phyloP scores from a whole-genome alignment of 768 basidiomycete genomes.

The Favolaschia claudopus region DNA sequence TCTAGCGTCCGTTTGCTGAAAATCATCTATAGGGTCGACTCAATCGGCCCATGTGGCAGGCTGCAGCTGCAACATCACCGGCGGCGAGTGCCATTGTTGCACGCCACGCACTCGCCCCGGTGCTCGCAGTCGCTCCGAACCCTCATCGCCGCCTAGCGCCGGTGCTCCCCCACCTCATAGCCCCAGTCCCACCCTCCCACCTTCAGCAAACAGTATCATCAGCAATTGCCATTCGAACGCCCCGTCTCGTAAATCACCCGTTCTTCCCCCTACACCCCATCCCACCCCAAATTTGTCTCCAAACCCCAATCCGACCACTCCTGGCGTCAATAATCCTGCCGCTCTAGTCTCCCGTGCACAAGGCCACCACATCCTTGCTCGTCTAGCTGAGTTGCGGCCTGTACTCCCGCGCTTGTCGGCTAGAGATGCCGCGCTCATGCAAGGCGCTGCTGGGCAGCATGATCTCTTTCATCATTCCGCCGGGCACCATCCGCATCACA shows the following conservation, averaged over 20 bases:
- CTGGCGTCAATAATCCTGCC: constrained; percentile 14
- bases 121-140: constrained; percentile 7
- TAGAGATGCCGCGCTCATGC: constrained; percentile 46
- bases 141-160: constrained; percentile 38
- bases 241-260: background rate
- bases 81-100: constrained; percentile 65
- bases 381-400: constrained; percentile 71
- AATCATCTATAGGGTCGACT: constrained; percentile 47
- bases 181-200: constrained; percentile 17
- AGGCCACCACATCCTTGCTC: constrained; percentile 58
- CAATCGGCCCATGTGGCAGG: constrained; percentile 26
- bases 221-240: too few relatives aligned
- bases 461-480: constrained; percentile 18
- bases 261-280: background rate
- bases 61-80: constrained; percentile 57
- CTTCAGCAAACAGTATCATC: too few relatives aligned
- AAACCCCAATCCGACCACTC: constrained; percentile 8
- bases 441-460: constrained; percentile 28
- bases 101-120: constrained; percentile 52
- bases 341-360: constrained; percentile 3
- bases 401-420: constrained; percentile 69
- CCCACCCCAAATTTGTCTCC: constrained; percentile 14
- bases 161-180: constrained; percentile 34
- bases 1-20: constrained; percentile 51
- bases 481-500: constrained; percentile 54